Percentiles rank a stretch among this genome's conserved stretches.
These are phyloP conservation scores for Panaeolus papilionaceus DNA, from an alignment of 768 basidiomycete species.

Conservation along the genomic window DNA sequence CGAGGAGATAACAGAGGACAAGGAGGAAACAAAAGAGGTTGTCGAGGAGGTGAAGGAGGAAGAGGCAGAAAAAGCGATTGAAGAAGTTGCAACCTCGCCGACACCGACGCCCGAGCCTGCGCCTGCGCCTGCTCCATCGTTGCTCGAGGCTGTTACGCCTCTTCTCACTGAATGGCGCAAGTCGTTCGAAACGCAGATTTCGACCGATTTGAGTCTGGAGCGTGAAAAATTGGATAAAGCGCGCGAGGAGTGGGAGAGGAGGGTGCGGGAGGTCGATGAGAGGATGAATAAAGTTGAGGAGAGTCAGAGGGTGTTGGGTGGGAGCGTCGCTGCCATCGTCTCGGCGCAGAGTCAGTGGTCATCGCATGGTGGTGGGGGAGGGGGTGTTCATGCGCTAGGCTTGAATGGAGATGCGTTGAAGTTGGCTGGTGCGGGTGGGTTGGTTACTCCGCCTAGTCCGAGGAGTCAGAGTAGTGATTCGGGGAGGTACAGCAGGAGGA, in stretches of 20 bases:
- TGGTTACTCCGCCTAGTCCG: constrained; percentile 81
- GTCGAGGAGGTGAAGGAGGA: constrained; percentile 39
- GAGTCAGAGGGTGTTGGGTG: constrained; percentile 30
- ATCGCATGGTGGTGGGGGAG: background rate
- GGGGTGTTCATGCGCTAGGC: background rate
- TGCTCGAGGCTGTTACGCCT: constrained; percentile 24
- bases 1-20: constrained; percentile 1
- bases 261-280: constrained; percentile 57
- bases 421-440: constrained; percentile 43
- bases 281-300: constrained; percentile 54
- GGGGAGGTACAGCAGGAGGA: constrained; percentile 48
- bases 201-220: constrained; percentile 85
- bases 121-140: constrained; percentile 43
- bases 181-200: constrained; percentile 42
- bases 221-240: constrained; percentile 75
- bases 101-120: background rate
- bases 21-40: background rate
- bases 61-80: background rate
- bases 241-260: constrained; percentile 76
- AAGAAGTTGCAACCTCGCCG: constrained; percentile 12
- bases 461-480: constrained; percentile 74
- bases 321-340: constrained; percentile 9
- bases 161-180: constrained; percentile 12
- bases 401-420: constrained; percentile 45
- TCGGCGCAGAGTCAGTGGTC: no score